These are phyloP conservation scores for Begonia fuchsioides DNA, from an alignment of 306 rosid species.

Conservation along the genomic window DNA sequence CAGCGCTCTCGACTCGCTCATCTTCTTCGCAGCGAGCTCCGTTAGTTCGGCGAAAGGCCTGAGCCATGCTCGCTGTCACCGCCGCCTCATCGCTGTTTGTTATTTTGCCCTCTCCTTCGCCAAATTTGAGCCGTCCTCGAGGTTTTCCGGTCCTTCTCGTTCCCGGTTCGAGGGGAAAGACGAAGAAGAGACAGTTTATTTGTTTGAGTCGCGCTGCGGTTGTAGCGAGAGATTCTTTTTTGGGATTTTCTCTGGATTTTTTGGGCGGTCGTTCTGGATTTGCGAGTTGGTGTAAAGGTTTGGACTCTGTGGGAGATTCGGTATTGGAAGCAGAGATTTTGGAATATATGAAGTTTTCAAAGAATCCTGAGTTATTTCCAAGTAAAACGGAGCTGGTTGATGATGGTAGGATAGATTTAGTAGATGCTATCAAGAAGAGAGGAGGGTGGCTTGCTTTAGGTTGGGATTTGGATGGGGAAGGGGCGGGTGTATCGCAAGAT, in stretches of 20 bases:
- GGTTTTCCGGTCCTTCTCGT: conserved; percentile 11
- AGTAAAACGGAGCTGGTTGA: conserved; percentile 51
- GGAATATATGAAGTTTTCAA: conserved; percentile 67
- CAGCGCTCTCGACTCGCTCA: background rate
- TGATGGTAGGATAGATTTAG: conserved; percentile 75
- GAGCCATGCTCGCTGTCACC: conserved; percentile 53
- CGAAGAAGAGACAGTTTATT: conserved; percentile 3
- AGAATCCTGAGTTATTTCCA: conserved; percentile 54
- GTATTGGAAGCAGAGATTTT: conserved; percentile 55
- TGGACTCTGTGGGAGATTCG: conserved; percentile 33
- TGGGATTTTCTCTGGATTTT: conserved; percentile 17
- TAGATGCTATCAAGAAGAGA: conserved; percentile 35
- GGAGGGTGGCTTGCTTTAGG: conserved; percentile 93
- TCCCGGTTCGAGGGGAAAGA: conserved; percentile 3
- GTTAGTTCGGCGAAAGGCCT: conserved; percentile 79
- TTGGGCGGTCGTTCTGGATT: conserved; percentile 26
- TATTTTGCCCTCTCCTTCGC: conserved; percentile 7
- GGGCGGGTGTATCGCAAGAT: conserved; percentile 4
- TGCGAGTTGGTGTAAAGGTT: conserved; percentile 32
- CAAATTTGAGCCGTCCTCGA: conserved; percentile 4
- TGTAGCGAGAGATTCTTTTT: conserved; percentile 5
- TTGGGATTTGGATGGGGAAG: conserved; percentile 48
- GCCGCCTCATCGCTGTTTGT: conserved; percentile 6
- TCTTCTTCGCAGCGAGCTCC: conserved; percentile 3
- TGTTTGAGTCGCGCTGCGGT: conserved; percentile 7